Base-by-base conservation (phyloP, 345 rosid species). In the Moringa oleifera region DNA sequence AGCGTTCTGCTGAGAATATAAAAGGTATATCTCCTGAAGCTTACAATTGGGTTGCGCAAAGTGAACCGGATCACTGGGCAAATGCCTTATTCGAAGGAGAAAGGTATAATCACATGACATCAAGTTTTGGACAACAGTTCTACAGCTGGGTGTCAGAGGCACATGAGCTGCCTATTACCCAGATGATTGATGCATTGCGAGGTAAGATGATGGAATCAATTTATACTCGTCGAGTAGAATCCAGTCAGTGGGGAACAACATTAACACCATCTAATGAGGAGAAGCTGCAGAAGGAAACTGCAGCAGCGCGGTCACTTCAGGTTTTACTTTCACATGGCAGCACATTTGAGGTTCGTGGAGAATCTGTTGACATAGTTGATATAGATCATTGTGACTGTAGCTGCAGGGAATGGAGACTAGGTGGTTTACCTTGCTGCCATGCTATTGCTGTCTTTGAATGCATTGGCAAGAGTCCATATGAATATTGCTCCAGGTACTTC, bases 1-100 rank as follows among this genome's bases (percentile, higher is more conserved):
- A 81, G 71, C 73, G 55, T 53, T 81, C 83, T 60, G 65, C 68
- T 58, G 96, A 82, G 69, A 86, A 72, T 75, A 84, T 88, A 46
- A 93, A 83, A 65, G 70, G 81, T 23, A 86, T 93, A 51, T 93
- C 98, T 46, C 85, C 81, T 7, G 91, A 88, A 56, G 97, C 97
- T 25, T 90, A 83, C 55, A 53, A 80, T 18, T 93, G 98, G 97
- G 85, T 93, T 56, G 53, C 82, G 61, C 85, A 83, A 61, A 88
- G 91, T 55, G 98, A 90, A 66, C 98, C 97, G 11, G 86, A 80
- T 50, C 94, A 88, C 68, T 90, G 97, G 97, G 94, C 98, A 18
- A 90, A 78, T 76, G 85, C 88, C 1, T 75, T 81, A 70, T 86
- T 87, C 67, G 76, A 68, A 41, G 96, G 98, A 45, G 88, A 85